Percentiles rank a stretch among this genome's conserved stretches.
phyloP scores from a whole-genome alignment of 1,284 basidiomycete genomes.

The Apiotrichum domesticum region DNA sequence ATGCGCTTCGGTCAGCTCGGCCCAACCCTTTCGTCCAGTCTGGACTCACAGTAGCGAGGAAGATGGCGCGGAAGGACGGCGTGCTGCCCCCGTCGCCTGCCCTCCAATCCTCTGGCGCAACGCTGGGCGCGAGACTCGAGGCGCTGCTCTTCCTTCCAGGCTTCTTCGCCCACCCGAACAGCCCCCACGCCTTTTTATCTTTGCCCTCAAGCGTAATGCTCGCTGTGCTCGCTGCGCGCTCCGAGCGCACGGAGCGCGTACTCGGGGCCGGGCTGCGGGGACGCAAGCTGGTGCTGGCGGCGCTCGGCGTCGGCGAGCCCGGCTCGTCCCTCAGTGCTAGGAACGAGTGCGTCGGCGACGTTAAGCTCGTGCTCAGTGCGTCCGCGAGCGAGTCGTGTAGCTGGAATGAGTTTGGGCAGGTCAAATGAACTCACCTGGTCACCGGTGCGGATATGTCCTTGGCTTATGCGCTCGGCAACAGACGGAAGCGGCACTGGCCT shows the following conservation, averaged over 20 bases:
- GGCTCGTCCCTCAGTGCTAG: not conserved
- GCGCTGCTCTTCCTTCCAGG: slow-evolving; percentile 6
- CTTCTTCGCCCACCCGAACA: slow-evolving; percentile 16
- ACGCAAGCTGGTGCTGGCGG: not conserved
- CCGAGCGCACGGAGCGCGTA: not conserved
- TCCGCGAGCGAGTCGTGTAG: slow-evolving; percentile 15
- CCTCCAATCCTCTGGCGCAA: slow-evolving; percentile 33
- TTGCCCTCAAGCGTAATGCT: not conserved
- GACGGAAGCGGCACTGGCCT: not conserved
- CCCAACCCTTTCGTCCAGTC: not conserved
- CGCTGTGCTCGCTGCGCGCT: not conserved
- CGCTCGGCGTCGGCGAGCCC: not conserved
- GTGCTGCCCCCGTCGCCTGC: slow-evolving; percentile 40
- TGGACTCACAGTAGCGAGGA: slow-evolving; percentile 40
- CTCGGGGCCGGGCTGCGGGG: slow-evolving; percentile 6
- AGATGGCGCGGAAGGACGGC: slow-evolving; percentile 40
- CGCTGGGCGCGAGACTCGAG: slow-evolving; percentile 11
- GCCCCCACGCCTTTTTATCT: slow-evolving; percentile 4
- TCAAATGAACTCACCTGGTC: not conserved
- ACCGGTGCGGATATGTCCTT: not conserved
- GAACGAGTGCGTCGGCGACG: slow-evolving; percentile 6
- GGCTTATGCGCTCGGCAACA: not conserved
- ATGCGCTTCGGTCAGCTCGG: slow-evolving; percentile 52
- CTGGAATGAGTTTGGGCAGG: not conserved
- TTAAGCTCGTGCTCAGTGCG: slow-evolving; percentile 12